Evolutionary conservation across 768 basidiomycete genomes (phyloP).

Genomic region (Boletus insuetus): DNA sequence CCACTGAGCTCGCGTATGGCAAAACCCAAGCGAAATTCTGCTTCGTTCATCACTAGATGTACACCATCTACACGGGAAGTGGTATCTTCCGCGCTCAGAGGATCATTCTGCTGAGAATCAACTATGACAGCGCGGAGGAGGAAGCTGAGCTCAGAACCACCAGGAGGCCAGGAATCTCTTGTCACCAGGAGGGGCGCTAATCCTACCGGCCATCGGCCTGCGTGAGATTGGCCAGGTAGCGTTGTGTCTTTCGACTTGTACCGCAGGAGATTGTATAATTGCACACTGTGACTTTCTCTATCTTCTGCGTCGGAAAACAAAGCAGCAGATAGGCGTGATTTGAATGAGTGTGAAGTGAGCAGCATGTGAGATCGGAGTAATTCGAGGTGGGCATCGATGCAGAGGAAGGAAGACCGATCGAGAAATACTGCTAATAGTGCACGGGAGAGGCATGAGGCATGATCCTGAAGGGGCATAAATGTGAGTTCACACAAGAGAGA

Average conservation of each 20-base stretch:
- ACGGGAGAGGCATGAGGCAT: constrained; percentile 61
- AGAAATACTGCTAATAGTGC: constrained; percentile 69
- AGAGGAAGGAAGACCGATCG: constrained; percentile 58
- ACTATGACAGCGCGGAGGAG: constrained; percentile 81
- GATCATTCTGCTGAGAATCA: constrained; percentile 57
- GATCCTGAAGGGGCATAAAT: constrained; percentile 56
- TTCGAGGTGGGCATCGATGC: constrained; percentile 62
- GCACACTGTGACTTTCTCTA: constrained; percentile 34
- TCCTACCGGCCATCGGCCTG: constrained; percentile 60
- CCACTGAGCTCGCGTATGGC: constrained; percentile 74
- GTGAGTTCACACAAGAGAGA: constrained; percentile 59
- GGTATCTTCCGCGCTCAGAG: constrained; percentile 15
- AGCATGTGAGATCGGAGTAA: constrained; percentile 76
- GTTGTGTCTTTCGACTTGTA: constrained; percentile 12
- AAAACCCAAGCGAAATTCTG: constrained; percentile 78
- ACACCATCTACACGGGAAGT: constrained; percentile 32
- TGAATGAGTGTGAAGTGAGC: constrained; percentile 71
- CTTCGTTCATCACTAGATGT: constrained; percentile 50
- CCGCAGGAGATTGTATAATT: constrained; percentile 23
- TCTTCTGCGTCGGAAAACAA: constrained; percentile 76
- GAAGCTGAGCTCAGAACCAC: constrained; percentile 81
- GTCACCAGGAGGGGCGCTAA: constrained; percentile 71
- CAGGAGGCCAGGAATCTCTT: constrained; percentile 81
- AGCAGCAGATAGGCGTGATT: constrained; percentile 61
- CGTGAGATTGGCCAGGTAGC: constrained; percentile 21